Evolutionary conservation across 805 yeast genomes (phyloP).

Genomic region (Ogataea dorogensis): DNA sequence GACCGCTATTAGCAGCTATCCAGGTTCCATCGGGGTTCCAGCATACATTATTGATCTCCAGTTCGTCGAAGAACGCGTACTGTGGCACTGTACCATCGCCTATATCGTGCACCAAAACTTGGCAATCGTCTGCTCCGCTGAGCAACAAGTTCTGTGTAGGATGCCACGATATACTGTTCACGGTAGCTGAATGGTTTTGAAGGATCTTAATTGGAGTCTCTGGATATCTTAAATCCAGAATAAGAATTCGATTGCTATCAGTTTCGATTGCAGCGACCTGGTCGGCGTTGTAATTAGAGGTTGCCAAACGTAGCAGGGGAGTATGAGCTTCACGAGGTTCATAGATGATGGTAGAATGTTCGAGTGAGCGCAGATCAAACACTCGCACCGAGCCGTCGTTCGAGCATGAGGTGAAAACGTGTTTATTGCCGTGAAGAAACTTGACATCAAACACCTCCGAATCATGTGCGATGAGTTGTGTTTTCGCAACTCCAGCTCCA

Average conservation of each 20-base stretch:
- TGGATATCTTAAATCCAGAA: slow-evolving; percentile 85
- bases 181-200: slow-evolving; percentile 62
- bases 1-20: slow-evolving; percentile 74
- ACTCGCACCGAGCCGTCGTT: slow-evolving; percentile 94
- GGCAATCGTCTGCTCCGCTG: slow-evolving; percentile 73
- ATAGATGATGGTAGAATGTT: slow-evolving; percentile 91
- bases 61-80: slow-evolving; percentile 54
- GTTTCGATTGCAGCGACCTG: slow-evolving; percentile 80
- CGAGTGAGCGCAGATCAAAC: slow-evolving; percentile 84
- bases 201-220: slow-evolving; percentile 74
- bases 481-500: slow-evolving; percentile 66
- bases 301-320: slow-evolving; percentile 72
- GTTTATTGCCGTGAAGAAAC: slow-evolving; percentile 69
- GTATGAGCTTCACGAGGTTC: slow-evolving; percentile 54
- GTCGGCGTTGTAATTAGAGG: slow-evolving; percentile 79
- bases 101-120: slow-evolving; percentile 68
- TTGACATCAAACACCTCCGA: slow-evolving; percentile 91
- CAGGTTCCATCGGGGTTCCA: slow-evolving; percentile 77
- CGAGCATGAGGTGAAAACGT: slow-evolving; percentile 88
- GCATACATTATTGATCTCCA: slow-evolving; percentile 74
- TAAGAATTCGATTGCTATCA: slow-evolving; percentile 59
- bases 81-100: slow-evolving; percentile 13
- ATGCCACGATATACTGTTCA: slow-evolving; percentile 83
- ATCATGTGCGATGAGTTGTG: slow-evolving; percentile 96
- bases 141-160: slow-evolving; percentile 64